Conservation (phyloP, 371 early-diverging fungal genomes). For the Rhizomucor miehei region DNA sequence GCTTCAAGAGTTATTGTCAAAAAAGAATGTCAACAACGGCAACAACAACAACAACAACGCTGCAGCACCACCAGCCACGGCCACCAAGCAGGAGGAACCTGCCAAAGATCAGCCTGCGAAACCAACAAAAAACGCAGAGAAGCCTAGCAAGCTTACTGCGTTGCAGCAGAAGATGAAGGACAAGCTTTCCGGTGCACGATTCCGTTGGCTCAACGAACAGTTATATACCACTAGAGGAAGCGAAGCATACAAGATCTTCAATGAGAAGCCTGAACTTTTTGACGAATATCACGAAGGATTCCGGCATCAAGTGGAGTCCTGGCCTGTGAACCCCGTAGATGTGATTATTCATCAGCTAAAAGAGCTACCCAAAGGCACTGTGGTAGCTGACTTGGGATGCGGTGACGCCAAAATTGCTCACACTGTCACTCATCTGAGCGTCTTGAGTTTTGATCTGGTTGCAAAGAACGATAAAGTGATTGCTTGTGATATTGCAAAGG, state of each 20-base stretch:
- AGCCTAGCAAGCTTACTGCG: conserved; percentile 47
- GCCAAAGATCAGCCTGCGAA: neutral
- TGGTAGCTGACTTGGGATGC: conserved; percentile 98
- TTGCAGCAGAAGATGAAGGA: conserved; percentile 85
- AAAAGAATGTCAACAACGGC: neutral
- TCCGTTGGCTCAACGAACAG: conserved; percentile 94
- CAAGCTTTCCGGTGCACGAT: conserved; percentile 83
- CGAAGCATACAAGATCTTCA: conserved; percentile 75
- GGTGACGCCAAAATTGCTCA: conserved; percentile 94
- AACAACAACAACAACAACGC: conserved; percentile 1
- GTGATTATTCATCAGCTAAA: conserved; percentile 72
- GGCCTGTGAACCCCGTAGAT: conserved; percentile 98
- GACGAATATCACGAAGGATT: conserved; percentile 98
- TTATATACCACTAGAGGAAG: conserved; percentile 87
- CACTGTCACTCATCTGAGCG: conserved; percentile 62
- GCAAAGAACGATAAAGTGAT: conserved; percentile 82
- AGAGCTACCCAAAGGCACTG: conserved; percentile 42
- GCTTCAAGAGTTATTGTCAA: conserved; percentile 12
- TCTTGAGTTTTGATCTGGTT: conserved; percentile 95
- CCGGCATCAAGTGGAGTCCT: conserved; percentile 87
- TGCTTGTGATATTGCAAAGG: conserved; percentile 92
- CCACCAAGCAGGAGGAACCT: neutral
- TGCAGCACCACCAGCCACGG: neutral
- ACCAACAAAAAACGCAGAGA: neutral
- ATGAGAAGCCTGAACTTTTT: conserved; percentile 84